These are phyloP conservation scores for Ilex paraguariensis DNA, from an alignment of 305 asterid species.

Conservation along the genomic window DNA sequence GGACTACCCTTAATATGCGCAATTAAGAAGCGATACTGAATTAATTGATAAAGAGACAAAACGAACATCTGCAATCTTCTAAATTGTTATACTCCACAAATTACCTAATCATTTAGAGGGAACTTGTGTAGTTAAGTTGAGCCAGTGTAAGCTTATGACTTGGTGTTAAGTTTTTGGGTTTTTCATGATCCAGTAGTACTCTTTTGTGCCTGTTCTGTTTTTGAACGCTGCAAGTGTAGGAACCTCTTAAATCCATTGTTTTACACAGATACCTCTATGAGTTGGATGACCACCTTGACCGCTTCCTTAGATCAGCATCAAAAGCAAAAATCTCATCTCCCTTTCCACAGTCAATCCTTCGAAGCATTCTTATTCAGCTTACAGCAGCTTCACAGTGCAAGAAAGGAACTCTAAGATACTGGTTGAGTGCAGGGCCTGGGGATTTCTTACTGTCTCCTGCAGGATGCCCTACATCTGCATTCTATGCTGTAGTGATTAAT, in stretches of 20 bases:
- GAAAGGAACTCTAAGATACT: conserved; percentile 72
- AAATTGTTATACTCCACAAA: no score
- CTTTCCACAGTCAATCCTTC: conserved; percentile 45
- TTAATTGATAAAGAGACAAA: no score
- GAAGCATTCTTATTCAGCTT: conserved; percentile 75
- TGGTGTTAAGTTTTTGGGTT: no score
- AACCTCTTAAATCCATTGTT: neutral
- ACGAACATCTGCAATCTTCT: no score
- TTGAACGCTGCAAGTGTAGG: no score
- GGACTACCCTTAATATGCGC: no score
- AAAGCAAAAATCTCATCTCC: conserved; percentile 62
- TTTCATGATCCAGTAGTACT: no score
- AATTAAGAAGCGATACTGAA: no score
- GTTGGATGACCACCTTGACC: conserved; percentile 70
- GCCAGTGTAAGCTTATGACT: no score
- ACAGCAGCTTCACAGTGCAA: conserved; percentile 58
- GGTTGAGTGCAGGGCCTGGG: conserved; percentile 89
- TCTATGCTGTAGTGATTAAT: conserved; percentile 76
- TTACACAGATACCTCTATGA: conserved; percentile 56
- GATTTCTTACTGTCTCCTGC: conserved; percentile 74
- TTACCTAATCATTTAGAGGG: no score
- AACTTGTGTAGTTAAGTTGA: no score
- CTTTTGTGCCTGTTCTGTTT: no score
- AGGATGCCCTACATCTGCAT: conserved; percentile 64
- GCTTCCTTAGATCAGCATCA: conserved; percentile 76